Evolutionary conservation across 2,329 filamentous ascomycete species (phyloP).

Genomic region (Thielaviopsis cerberus): DNA sequence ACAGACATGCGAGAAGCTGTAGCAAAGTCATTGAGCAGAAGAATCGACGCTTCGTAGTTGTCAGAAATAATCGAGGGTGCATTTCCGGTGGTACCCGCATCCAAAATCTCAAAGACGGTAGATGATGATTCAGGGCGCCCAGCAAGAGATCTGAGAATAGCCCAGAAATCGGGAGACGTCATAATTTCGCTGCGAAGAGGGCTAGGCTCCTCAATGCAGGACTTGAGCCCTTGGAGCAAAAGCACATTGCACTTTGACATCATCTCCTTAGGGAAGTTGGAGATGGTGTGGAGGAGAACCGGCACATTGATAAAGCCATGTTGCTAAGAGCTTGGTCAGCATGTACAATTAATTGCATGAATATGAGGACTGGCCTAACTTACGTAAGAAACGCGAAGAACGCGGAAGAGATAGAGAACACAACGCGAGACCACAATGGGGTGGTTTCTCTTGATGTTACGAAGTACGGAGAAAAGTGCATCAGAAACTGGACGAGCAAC

Average conservation of each 20-base stretch:
- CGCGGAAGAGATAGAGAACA: slow-evolving; percentile 67
- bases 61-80: slow-evolving; percentile 77
- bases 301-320: slow-evolving; percentile 83
- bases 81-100: slow-evolving; percentile 54
- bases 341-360: neutral
- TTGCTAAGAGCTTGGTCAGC: slow-evolving; percentile 35
- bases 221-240: slow-evolving; percentile 58
- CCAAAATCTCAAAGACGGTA: slow-evolving; percentile 72
- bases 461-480: slow-evolving; percentile 60
- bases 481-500: slow-evolving; percentile 68
- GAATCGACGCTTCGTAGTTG: slow-evolving; percentile 80
- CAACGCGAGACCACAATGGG: slow-evolving; percentile 67
- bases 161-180: slow-evolving; percentile 94
- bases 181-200: slow-evolving; percentile 80
- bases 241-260: slow-evolving; percentile 59
- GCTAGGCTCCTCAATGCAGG: slow-evolving; percentile 61
- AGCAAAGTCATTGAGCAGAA: slow-evolving; percentile 75
- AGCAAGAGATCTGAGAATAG: slow-evolving; percentile 61
- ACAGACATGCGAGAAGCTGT: slow-evolving; percentile 28
- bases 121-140: slow-evolving; percentile 50
- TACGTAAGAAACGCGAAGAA: slow-evolving; percentile 74
- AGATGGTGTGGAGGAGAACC: slow-evolving; percentile 78
- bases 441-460: slow-evolving; percentile 63
- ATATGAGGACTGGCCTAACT: slow-evolving; percentile 19
- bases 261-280: slow-evolving; percentile 61